Base-by-base conservation (phyloP, 2,329 filamentous ascomycete genomes). In the Fusarium heterosporum region DNA sequence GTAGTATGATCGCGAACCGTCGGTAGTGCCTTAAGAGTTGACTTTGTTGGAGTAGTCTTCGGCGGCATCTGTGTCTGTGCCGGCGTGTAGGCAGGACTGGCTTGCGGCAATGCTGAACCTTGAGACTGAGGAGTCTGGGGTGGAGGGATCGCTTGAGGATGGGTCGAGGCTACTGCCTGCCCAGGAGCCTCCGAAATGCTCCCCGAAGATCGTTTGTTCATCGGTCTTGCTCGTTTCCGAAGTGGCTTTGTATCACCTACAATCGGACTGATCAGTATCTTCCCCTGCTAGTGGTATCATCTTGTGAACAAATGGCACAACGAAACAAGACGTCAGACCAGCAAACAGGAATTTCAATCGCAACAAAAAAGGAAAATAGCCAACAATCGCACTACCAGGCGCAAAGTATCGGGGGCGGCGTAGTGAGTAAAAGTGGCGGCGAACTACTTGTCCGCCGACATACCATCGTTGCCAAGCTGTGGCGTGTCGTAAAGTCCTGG, bases 1-100 rank as follows among this genome's bases (percentile, higher is more conserved):
- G 95, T 98, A 4, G 96, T 99, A 78, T 99, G 96, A 75, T 99
- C 96, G 78, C 96, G 86, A 14, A 98, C 96, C 6, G 96, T 98
- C 4, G 96, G 96, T 41, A 99, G 84, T 1, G 96, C 96, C 80
- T 99, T 99, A 72, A 98, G 85, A 10, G 95, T 92, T 11, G 89
- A 85, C 80, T 96, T 96, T 32, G 90, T 90, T 7, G 92, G 91
- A 5, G 93, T 93, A 4, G 90, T 86, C 78, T 95, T 96, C 22
- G 92, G 89, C 16, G 93, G 92, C 77, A 88, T 79, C 77, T 79
- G 64, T 73, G 79, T 73, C 70, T 75, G 79, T 17, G 77, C 70
- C 4, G 80, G 75, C 17, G 78, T 70, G 66, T 82, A 82, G 48
- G 76, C 72, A 50, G 77, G 76, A 47, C 78, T 78, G 40, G 77